Evolutionary conservation across 805 yeast genomes (phyloP).

Genomic region (Wickerhamomyces ciferrii): DNA sequence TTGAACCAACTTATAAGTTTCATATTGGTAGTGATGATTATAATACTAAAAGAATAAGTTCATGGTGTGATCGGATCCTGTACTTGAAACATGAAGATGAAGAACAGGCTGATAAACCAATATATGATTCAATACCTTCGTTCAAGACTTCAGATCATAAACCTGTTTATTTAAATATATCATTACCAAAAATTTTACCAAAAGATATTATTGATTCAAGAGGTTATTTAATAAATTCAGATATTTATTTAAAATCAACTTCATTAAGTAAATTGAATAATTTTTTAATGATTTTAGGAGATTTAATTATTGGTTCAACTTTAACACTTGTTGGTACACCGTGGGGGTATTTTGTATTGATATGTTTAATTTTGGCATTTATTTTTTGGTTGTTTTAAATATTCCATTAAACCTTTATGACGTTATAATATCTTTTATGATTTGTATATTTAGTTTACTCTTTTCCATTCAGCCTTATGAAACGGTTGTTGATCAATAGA

Average conservation of each 20-base stretch:
- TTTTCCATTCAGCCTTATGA: neutral
- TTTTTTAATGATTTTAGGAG: neutral
- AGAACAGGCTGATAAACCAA: conserved; percentile 23
- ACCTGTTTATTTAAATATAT: conserved; percentile 58
- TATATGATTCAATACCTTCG: conserved; percentile 48
- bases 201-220: conserved; percentile 16
- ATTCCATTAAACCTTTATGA: too few relatives aligned
- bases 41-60: conserved; percentile 59
- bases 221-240: conserved; percentile 22
- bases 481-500: neutral
- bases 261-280: neutral
- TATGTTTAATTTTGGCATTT: neutral
- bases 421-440: too few relatives aligned
- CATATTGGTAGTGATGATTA: conserved; percentile 40
- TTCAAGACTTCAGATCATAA: conserved; percentile 73
- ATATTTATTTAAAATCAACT: neutral
- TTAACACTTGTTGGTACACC: neutral
- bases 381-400: neutral
- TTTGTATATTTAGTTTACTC: too few relatives aligned
- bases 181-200: conserved; percentile 41
- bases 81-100: conserved; percentile 37
- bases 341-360: neutral
- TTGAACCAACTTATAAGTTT: conserved; percentile 81
- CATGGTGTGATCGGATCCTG: conserved; percentile 89
- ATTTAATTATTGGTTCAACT: neutral